Percentiles rank a stretch among this genome's conserved stretches.
These are phyloP conservation scores for Paraphaeosphaeria sporulosa DNA, from an alignment of 2,329 filamentous ascomycete species.

Conservation along the genomic window DNA sequence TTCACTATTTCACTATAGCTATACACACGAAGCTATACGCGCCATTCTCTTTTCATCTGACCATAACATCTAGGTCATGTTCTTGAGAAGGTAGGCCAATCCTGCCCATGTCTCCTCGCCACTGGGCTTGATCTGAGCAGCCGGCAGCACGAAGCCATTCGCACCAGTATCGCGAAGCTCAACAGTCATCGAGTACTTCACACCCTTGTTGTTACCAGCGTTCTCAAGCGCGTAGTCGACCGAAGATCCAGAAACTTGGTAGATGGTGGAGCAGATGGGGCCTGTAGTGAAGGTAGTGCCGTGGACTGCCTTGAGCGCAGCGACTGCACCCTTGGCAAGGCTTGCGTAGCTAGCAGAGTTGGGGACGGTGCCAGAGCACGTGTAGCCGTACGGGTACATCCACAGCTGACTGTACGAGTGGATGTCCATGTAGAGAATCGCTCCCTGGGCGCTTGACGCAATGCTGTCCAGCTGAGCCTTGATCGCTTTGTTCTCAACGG, in stretches of 20 bases:
- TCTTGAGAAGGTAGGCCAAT: slow-evolving; percentile 41
- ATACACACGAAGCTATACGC: neutral
- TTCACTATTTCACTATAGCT: neutral
- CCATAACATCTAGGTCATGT: slow-evolving; percentile 25
- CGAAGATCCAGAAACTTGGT: slow-evolving; percentile 60
- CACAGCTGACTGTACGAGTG: slow-evolving; percentile 63
- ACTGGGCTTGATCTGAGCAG: slow-evolving; percentile 57
- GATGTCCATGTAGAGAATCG: slow-evolving; percentile 70
- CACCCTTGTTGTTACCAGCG: slow-evolving; percentile 32
- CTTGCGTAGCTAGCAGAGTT: slow-evolving; percentile 59
- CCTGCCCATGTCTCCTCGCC: slow-evolving; percentile 58
- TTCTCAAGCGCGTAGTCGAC: slow-evolving; percentile 56
- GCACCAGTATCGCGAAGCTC: slow-evolving; percentile 59
- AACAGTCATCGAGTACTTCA: slow-evolving; percentile 57
- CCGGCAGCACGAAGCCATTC: slow-evolving; percentile 59
- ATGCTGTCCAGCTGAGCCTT: slow-evolving; percentile 57
- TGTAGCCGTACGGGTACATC: slow-evolving; percentile 67
- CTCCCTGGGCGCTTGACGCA: slow-evolving; percentile 54
- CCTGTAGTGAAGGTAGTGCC: slow-evolving; percentile 54
- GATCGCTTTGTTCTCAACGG: slow-evolving; percentile 52
- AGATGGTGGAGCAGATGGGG: slow-evolving; percentile 67
- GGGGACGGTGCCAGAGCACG: slow-evolving; percentile 57
- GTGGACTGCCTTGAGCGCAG: slow-evolving; percentile 65
- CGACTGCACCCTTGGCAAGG: slow-evolving; percentile 58
- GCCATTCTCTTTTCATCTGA: neutral